Conservation (phyloP, 2,329 filamentous ascomycete genomes). For the Sporothrix luriei region DNA sequence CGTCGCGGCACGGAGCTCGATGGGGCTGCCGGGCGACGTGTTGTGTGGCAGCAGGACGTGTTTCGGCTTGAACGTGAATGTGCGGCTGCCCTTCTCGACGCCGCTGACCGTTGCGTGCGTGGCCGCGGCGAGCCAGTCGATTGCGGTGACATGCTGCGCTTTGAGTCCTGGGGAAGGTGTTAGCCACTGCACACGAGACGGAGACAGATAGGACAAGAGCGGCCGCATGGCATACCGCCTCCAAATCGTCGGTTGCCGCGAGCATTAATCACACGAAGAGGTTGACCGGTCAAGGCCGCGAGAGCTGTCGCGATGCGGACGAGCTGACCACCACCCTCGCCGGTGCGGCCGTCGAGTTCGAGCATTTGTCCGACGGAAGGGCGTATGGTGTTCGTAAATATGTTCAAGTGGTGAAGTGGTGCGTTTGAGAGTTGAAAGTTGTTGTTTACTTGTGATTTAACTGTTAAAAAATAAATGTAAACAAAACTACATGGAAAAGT, state of each 20-base stretch:
- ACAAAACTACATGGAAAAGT: neutral
- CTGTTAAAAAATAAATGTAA: neutral
- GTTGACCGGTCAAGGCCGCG: slow-evolving; percentile 57
- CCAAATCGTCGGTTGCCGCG: slow-evolving; percentile 55
- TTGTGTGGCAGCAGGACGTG: slow-evolving; percentile 14
- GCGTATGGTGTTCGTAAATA: neutral
- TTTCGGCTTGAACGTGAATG: slow-evolving; percentile 52
- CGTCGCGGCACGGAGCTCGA: slow-evolving; percentile 49
- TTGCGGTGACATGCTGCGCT: slow-evolving; percentile 60
- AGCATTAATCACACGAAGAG: slow-evolving; percentile 58
- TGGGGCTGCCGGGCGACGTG: slow-evolving; percentile 37
- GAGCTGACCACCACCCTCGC: slow-evolving; percentile 65
- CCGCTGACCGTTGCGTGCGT: slow-evolving; percentile 56
- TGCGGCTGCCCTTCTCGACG: slow-evolving; percentile 54
- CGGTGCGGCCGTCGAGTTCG: slow-evolving; percentile 58
- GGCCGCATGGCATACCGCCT: slow-evolving; percentile 39
- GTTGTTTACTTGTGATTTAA: neutral
- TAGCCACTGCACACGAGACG: neutral
- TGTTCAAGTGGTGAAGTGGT: neutral
- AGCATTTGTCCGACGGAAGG: slow-evolving; percentile 40
- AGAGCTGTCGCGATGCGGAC: slow-evolving; percentile 60
- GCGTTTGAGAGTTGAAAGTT: neutral
- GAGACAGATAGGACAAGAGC: neutral
- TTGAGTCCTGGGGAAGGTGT: slow-evolving; percentile 54
- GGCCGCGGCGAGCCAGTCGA: slow-evolving; percentile 56